A percentile compares a stretch with the other conserved stretches of the same genome.
Conservation (phyloP, 2,329 filamentous ascomycete species). For the Neoscytalidium dimidiatum region DNA sequence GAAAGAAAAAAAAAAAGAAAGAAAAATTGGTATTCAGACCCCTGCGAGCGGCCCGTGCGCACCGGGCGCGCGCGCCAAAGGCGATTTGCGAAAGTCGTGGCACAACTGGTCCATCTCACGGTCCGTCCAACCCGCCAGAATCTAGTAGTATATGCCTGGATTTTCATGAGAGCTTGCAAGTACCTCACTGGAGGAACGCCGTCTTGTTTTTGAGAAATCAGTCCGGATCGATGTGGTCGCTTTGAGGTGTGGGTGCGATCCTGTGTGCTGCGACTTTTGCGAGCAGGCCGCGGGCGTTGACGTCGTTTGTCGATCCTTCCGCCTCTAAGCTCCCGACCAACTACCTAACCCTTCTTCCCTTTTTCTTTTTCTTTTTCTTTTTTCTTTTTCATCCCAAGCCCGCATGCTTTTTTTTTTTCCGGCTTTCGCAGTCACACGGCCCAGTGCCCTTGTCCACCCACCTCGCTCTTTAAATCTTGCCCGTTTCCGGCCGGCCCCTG, state of each 20-base stretch:
- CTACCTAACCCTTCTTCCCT: background rate
- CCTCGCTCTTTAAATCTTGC: background rate
- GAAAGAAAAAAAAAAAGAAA: background rate
- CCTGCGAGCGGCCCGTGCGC: background rate
- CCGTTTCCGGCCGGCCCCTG: background rate
- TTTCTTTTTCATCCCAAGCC: background rate
- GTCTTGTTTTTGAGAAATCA: too few species aligned
- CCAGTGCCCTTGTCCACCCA: background rate
- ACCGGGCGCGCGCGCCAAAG: too few species aligned
- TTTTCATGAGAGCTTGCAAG: too few species aligned
- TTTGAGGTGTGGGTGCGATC: too few species aligned
- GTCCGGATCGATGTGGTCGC: too few species aligned
- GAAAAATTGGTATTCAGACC: background rate
- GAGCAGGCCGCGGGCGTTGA: background rate
- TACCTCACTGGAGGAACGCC: too few species aligned
- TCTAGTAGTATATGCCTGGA: too few species aligned
- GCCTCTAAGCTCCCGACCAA: too few species aligned
- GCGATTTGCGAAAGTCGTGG: too few species aligned
- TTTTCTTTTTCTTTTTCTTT: constrained; percentile 8
- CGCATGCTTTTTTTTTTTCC: background rate
- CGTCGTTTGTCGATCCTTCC: background rate
- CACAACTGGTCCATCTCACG: too few species aligned
- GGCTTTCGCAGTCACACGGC: background rate
- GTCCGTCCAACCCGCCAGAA: too few species aligned
- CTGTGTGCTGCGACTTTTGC: too few species aligned